Conservation (phyloP, 2,329 filamentous ascomycete species). For the Apiospora aurea region DNA sequence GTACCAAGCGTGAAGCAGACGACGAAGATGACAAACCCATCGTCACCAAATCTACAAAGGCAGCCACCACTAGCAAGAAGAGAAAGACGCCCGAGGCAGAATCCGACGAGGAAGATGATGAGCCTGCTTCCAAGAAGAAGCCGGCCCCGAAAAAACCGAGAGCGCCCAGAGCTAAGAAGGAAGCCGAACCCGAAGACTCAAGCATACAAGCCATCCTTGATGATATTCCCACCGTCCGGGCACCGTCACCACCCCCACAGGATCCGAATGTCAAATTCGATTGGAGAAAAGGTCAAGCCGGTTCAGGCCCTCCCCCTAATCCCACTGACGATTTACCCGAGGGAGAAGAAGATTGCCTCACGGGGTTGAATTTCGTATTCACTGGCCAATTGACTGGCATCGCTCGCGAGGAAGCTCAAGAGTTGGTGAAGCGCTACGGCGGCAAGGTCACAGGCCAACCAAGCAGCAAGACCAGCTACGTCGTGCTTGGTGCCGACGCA, state of each 20-base stretch:
- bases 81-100: constrained; percentile 66
- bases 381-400: constrained; percentile 85
- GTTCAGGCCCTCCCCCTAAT: constrained; percentile 68
- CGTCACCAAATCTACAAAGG: constrained; percentile 41
- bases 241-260: constrained; percentile 83
- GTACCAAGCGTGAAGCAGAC: constrained; percentile 46
- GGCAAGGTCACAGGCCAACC: constrained; percentile 87
- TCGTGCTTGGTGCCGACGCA: constrained; percentile 89
- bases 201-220: constrained; percentile 85
- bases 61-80: constrained; percentile 53
- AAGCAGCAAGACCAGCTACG: constrained; percentile 92
- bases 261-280: constrained; percentile 79
- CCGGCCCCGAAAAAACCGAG: constrained; percentile 64
- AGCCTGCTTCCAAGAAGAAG: constrained; percentile 60
- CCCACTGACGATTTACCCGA: constrained; percentile 76
- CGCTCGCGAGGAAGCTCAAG: constrained; percentile 83
- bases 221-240: constrained; percentile 80
- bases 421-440: constrained; percentile 89
- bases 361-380: constrained; percentile 92
- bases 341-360: constrained; percentile 88
- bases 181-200: constrained; percentile 70
- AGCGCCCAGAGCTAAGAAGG: constrained; percentile 68
- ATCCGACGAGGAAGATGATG: constrained; percentile 62
- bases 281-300: constrained; percentile 68
- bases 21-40: constrained; percentile 41